A percentile compares a stretch with the other conserved stretches of the same genome.
Conservation (phyloP, 2,329 filamentous ascomycete species). For the Colletotrichum tofieldiae region DNA sequence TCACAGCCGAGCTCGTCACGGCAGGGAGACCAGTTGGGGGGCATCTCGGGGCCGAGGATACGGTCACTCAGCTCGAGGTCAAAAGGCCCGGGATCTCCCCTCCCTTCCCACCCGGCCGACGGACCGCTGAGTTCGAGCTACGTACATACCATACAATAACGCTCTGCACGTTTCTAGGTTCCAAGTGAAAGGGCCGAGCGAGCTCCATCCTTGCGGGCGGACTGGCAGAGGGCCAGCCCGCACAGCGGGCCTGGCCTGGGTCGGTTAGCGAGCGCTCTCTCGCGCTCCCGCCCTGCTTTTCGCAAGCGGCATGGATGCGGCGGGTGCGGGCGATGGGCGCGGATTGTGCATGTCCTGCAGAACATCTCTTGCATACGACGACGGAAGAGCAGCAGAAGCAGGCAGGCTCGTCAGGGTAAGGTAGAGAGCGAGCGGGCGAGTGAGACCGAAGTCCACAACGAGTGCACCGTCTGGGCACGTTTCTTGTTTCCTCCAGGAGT, state of each 20-base stretch:
- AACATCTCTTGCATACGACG: background rate
- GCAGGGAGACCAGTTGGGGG: background rate
- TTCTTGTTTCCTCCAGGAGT: background rate
- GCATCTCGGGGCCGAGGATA: background rate
- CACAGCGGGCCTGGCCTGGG: background rate
- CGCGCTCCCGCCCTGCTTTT: background rate
- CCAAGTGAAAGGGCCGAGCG: background rate
- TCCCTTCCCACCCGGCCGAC: constrained; percentile 3
- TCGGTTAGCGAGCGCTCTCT: background rate
- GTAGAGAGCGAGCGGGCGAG: too few relatives aligned
- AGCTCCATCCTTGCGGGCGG: constrained; percentile 1
- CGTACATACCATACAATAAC: background rate
- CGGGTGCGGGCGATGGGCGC: background rate
- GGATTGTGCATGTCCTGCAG: background rate
- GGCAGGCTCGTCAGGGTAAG: too few relatives aligned
- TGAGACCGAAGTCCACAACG: background rate
- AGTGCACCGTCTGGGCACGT: background rate
- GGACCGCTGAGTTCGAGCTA: constrained; percentile 3
- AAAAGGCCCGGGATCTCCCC: background rate
- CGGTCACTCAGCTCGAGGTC: background rate
- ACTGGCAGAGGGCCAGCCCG: background rate
- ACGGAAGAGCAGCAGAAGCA: background rate
- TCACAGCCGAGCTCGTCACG: too few relatives aligned
- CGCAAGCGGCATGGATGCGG: background rate
- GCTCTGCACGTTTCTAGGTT: background rate